Evolutionary conservation across 2,329 filamentous ascomycete species (phyloP).

Genomic region (Paramyrothecium sp.): DNA sequence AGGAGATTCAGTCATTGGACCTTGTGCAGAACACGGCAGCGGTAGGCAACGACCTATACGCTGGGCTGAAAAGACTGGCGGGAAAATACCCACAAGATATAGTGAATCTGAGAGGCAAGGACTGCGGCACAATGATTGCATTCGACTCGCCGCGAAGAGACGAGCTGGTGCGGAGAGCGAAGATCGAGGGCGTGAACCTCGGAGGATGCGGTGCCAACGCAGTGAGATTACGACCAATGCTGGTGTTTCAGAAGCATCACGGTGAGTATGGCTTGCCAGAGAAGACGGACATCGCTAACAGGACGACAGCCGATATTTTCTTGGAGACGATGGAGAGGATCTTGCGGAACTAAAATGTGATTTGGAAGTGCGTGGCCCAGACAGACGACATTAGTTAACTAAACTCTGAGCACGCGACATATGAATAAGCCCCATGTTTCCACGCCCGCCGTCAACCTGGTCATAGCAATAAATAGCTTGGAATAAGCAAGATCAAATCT

Average conservation of each 20-base stretch:
- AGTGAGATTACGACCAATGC: conserved; percentile 79
- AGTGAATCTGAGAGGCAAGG: conserved; percentile 78
- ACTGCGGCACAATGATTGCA: conserved; percentile 85
- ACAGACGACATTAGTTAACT: too few relatives aligned
- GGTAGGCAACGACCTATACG: conserved; percentile 76
- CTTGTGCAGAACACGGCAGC: conserved; percentile 73
- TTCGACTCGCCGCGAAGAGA: conserved; percentile 81
- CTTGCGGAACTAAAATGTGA: conserved; percentile 38
- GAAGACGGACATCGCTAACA: too few relatives aligned
- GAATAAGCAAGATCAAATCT: not conserved
- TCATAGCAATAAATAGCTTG: too few relatives aligned
- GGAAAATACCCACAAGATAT: conserved; percentile 72
- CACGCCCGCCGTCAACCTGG: too few relatives aligned
- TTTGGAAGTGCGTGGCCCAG: too few relatives aligned
- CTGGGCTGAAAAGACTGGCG: conserved; percentile 63
- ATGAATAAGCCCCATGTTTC: too few relatives aligned
- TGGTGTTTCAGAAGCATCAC: conserved; percentile 87
- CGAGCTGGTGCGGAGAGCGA: conserved; percentile 73
- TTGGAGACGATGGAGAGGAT: conserved; percentile 75
- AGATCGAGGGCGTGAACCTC: conserved; percentile 78
- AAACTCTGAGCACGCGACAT: too few relatives aligned
- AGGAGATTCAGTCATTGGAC: conserved; percentile 71
- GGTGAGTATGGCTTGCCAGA: conserved; percentile 1
- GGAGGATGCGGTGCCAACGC: conserved; percentile 75
- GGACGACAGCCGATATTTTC: conserved; percentile 65